Evolutionary conservation across 2,329 filamentous ascomycete genomes (phyloP).

Genomic region (Cryphonectria parasitica): DNA sequence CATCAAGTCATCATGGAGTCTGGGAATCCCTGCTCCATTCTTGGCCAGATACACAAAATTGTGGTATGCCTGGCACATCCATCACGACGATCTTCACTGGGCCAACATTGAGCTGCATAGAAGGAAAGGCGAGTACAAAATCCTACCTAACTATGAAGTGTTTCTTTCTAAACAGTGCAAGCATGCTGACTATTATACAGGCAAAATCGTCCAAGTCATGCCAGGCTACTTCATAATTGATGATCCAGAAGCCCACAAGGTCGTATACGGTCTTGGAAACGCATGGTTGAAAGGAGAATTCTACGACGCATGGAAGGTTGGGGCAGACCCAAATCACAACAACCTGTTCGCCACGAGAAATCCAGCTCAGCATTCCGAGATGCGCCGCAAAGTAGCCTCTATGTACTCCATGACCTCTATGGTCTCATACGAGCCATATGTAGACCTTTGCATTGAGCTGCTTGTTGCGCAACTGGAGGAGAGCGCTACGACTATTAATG

Average conservation of each 20-base stretch:
- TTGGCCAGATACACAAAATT: neutral
- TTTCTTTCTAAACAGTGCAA: neutral
- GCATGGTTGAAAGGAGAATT: constrained; percentile 11
- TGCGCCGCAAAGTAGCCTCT: constrained; percentile 45
- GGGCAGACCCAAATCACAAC: neutral
- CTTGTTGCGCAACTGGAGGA: constrained; percentile 42
- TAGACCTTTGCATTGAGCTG: constrained; percentile 50
- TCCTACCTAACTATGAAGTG: neutral
- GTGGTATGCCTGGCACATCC: neutral
- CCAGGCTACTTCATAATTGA: constrained; percentile 22
- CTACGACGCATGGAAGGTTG: constrained; percentile 12
- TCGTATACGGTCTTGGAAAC: constrained; percentile 17
- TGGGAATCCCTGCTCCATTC: neutral
- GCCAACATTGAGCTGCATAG: neutral
- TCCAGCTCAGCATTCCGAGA: constrained; percentile 41
- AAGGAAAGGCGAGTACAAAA: neutral
- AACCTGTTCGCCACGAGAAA: constrained; percentile 41
- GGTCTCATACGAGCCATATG: constrained; percentile 52
- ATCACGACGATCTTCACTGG: neutral
- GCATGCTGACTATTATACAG: neutral
- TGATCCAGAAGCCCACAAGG: constrained; percentile 13
- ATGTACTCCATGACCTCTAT: constrained; percentile 54
- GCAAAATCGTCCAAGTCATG: constrained; percentile 21
- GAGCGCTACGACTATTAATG: constrained; percentile 39
- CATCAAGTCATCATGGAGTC: neutral